These are phyloP conservation scores for Neobulgaria alba DNA, from an alignment of 2,329 filamentous ascomycete species.

Conservation along the genomic window DNA sequence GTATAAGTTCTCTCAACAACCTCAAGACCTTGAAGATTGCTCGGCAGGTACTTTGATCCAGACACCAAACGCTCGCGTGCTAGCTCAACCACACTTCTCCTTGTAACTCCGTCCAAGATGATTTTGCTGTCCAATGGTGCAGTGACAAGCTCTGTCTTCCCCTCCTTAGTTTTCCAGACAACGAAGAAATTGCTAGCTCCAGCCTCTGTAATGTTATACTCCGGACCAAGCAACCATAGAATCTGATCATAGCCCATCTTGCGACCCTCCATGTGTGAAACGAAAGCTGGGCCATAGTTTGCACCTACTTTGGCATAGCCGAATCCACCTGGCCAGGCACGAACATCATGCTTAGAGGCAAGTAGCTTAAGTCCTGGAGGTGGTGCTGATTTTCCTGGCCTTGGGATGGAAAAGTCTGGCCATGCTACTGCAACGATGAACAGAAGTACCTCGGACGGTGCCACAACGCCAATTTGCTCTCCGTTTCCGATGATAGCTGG, in stretches of 20 bases:
- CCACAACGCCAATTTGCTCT: slow-evolving; percentile 69
- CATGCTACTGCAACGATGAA: slow-evolving; percentile 66
- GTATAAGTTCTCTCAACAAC: slow-evolving; percentile 76
- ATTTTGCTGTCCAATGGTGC: slow-evolving; percentile 74
- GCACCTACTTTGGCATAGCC: slow-evolving; percentile 88
- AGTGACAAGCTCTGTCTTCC: slow-evolving; percentile 64
- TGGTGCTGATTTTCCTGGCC: slow-evolving; percentile 34
- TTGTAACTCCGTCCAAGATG: slow-evolving; percentile 79
- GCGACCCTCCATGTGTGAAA: slow-evolving; percentile 66
- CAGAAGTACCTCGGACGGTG: slow-evolving; percentile 72
- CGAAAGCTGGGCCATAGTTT: slow-evolving; percentile 80
- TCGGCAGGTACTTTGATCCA: slow-evolving; percentile 20
- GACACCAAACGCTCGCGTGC: slow-evolving; percentile 51
- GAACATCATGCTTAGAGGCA: slow-evolving; percentile 71
- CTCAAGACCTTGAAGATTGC: slow-evolving; percentile 42
- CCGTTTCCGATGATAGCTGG: slow-evolving; percentile 83
- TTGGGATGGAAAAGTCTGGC: slow-evolving; percentile 29
- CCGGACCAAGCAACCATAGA: slow-evolving; percentile 72
- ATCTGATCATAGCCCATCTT: slow-evolving; percentile 75
- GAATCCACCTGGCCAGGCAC: slow-evolving; percentile 89
- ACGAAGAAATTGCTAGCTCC: slow-evolving; percentile 91
- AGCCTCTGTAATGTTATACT: slow-evolving; percentile 70
- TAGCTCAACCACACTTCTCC: slow-evolving; percentile 69
- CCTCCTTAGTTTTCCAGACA: slow-evolving; percentile 61
- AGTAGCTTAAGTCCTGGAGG: slow-evolving; percentile 58